Base-by-base conservation (phyloP, 2,329 filamentous ascomycete genomes). In the Lachnellula willkommii region DNA sequence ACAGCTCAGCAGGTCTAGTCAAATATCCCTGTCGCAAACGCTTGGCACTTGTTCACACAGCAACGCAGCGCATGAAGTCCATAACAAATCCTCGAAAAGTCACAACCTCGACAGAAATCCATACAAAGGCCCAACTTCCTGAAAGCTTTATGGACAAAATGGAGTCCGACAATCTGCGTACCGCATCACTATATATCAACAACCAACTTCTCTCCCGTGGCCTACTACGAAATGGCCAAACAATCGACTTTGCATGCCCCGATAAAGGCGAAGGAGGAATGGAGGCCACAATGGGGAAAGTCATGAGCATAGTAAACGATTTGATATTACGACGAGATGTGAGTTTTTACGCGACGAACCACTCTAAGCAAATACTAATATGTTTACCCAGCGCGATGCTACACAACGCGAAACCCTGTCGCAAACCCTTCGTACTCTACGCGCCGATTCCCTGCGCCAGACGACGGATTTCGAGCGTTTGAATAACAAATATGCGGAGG, bases 251-350 rank as follows among this genome's bases (percentile, higher is more conserved):
- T 71, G 85, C 88, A 58, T 77, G 83, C 60, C 87, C 89, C 8
- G 82, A 82, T 52, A 78, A 82, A 60, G 80, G 78, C 57, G 82
- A 85, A 60, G 79, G 79, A 17, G 82, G 81, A 17, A 78, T 82
- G 39, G 80, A 81, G 67, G 82, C 80, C 50, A 89, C 88, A 17
- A 93, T 94, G 85, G 87, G 88, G 20, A 83, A 85, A 63, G 86
- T 97, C 65, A 96, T 99, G 74, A 89, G 93, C 69, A 80, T 99
- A 24, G 84, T 99, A 49, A 96, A 99, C 72, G 94, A 99, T 69
- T 74, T 99, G 64, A 90, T 99, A 57, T 72, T 96, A 58, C 83
- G 92, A 63, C 84, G 92, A 77, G 94, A 99, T 71, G 90, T 95
- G 77, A 65, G 84, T 77, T 54, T 48, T 24, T 5, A 35, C 37